Evolutionary conservation across 495 filamentous ascomycete genomes (phyloP), one percentile per base, ranked within the genome.

Genomic region (Hypoxylon crocopeplum): DNA sequence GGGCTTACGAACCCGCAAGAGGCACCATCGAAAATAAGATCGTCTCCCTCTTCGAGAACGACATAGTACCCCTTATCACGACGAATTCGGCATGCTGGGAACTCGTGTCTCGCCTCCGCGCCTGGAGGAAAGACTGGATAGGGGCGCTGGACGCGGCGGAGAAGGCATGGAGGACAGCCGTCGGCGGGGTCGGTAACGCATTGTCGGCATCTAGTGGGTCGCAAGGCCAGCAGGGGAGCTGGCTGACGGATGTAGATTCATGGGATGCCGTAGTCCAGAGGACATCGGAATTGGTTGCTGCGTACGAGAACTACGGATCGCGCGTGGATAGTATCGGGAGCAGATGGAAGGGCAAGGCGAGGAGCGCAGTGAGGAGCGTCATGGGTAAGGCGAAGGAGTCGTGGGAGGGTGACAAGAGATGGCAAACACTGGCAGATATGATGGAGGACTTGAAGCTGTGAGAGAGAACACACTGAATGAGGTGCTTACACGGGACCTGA

Each of bases 341-440:
- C 2, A 81, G 77, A 69, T 98, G 94, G 94, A 88, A 84, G 68
- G 90, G 90, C 46, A 98, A 97, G 82, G 88, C 90, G 1, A 79
- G 91, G 69, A 91, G 84, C 69, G 92, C 91, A 5, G 80, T 96
- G 2, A 78, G 91, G 33, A 89, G 88, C 17, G 84, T 97, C 5
- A 75, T 92, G 75, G 89, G 92, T 0, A 89, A 88, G 68, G 93
- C 85, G 11, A 96, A 86, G 75, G 87, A 90, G 59, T 81, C 71
- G 4, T 97, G 92, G 91, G 92, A 95, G 74, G 90, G 79, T 2
- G 88, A 79, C 34, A 75, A 81, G 49, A 89, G 83, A 52, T 97
- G 86, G 87, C 77, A 80, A 44, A 79, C 69, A 42, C 70, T 98
- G 71, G 72, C 79, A 69, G 80, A 72, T 51, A 74, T 81, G 51